Evolutionary conservation across 2,329 filamentous ascomycete species (phyloP).

Genomic region (Cercospora zeina): DNA sequence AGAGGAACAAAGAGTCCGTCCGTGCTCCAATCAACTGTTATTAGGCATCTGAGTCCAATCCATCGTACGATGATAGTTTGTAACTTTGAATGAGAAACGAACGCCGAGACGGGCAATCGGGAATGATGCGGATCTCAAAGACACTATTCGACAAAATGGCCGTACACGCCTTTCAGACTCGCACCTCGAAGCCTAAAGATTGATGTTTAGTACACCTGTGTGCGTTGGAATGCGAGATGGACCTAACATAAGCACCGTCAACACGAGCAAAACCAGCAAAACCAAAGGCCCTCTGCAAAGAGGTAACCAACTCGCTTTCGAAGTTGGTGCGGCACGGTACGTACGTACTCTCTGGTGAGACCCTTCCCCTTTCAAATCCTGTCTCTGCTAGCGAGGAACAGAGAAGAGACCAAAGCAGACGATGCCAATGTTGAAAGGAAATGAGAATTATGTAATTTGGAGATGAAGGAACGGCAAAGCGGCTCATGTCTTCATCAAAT

Average conservation of each 20-base stretch:
- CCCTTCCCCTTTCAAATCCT: background rate
- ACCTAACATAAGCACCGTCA: background rate
- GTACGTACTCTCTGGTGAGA: slow-evolving; percentile 15
- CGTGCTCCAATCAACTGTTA: no score
- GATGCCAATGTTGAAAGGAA: background rate
- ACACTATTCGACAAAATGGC: no score
- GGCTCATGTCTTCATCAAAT: background rate
- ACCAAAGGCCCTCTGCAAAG: background rate
- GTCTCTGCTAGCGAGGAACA: background rate
- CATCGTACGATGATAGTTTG: no score
- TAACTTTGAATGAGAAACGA: no score
- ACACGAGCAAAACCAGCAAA: background rate
- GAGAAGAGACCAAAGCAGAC: background rate
- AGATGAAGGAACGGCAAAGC: background rate
- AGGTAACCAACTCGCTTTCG: background rate
- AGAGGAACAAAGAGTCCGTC: no score
- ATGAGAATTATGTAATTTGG: background rate
- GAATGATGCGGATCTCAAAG: no score
- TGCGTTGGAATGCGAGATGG: no score
- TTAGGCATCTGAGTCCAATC: no score
- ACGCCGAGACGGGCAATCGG: no score
- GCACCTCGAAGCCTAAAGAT: background rate
- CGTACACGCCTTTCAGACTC: no score
- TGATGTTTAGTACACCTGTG: background rate
- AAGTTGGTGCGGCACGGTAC: background rate